Base-by-base conservation (phyloP, 1,139 yeast species). In the Blastobotrys apis region DNA sequence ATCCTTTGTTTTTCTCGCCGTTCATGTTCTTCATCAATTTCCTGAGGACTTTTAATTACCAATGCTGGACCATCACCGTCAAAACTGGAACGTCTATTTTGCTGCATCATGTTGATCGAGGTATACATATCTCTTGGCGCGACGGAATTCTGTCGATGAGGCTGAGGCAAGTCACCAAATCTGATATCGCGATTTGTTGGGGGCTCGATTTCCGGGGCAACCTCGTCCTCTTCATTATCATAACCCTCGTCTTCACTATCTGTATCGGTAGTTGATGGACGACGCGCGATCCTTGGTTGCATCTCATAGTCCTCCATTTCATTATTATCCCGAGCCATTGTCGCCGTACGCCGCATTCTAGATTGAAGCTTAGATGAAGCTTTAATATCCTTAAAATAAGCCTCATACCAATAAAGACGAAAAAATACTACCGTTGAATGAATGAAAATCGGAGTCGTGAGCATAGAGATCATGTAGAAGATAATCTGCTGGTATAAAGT, bases 361-460 rank as follows among this genome's bases (percentile, higher is more conserved):
- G 80, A 83, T 59, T 88, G 83, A 52, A 77, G 62, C 58, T 84
- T 84, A 17, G 95, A 85, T 44, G 75, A 74, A 47, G 74, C 78
- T 53, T 82, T 82, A 58, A 94, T 90, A 53, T 82, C 78, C 60
- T 86, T 92, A 63, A 94, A 88, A 56, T 84, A 77, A 51, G 88
- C 75, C 60, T 90, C 96, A 64, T 86, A 92, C 84, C 95, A 85
- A 61, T 84, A 86, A 38, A 92, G 68, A 43, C 97, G 73, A n/a
- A 90, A 71, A 54, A 87, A 80, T 16, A 87, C 80, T 34, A 92
- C 69, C 1, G 80, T 75, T 1, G 95, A 80, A 63, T 92, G 95
- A 48, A 94, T 87, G 60, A 84, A 84, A 20, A 92, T 86, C 0
- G 97, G 97, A 0, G 95, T 90, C 2, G 95, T 77, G 19, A 87